Percentiles rank a stretch among this genome's conserved stretches.
Conservation (phyloP, 306 rosid species). For the Sesbania bispinosa region DNA sequence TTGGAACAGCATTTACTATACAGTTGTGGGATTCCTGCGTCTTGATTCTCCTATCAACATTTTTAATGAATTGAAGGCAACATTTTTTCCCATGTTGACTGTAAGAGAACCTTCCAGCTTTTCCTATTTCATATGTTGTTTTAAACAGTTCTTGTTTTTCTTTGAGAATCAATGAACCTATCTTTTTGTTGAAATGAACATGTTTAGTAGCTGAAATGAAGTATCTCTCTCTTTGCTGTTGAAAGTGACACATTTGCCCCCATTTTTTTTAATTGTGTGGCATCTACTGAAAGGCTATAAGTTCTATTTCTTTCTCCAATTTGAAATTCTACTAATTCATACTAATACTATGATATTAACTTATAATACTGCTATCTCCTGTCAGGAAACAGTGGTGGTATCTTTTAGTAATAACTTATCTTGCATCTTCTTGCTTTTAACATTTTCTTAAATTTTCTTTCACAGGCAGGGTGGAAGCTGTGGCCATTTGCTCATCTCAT, state of each 20-base stretch:
- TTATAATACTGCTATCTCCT: background rate
- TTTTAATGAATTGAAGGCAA: constrained; percentile 71
- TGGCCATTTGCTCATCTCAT: constrained; percentile 98
- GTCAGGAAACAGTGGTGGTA: background rate
- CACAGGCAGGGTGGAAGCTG: constrained; percentile 97
- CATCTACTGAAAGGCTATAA: background rate
- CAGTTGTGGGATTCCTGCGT: constrained; percentile 70
- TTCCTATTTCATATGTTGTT: constrained; percentile 16
- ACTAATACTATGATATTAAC: background rate
- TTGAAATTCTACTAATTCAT: background rate
- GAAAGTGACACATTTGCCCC: background rate
- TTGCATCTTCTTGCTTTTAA: constrained; percentile 24
- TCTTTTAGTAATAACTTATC: background rate
- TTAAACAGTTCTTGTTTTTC: background rate
- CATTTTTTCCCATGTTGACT: constrained; percentile 85
- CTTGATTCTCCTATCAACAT: constrained; percentile 68
- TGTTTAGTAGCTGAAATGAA: background rate
- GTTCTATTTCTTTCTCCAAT: background rate
- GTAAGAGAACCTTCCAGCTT: constrained; percentile 52
- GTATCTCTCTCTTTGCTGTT: background rate
- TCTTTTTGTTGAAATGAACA: background rate
- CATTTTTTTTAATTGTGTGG: background rate
- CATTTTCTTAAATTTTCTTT: constrained; percentile 17
- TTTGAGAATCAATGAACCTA: background rate
- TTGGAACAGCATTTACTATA: constrained; percentile 94